Evolutionary conservation across 352 stramenopile genomes (phyloP).

Genomic region (Phytophthora melonis): DNA sequence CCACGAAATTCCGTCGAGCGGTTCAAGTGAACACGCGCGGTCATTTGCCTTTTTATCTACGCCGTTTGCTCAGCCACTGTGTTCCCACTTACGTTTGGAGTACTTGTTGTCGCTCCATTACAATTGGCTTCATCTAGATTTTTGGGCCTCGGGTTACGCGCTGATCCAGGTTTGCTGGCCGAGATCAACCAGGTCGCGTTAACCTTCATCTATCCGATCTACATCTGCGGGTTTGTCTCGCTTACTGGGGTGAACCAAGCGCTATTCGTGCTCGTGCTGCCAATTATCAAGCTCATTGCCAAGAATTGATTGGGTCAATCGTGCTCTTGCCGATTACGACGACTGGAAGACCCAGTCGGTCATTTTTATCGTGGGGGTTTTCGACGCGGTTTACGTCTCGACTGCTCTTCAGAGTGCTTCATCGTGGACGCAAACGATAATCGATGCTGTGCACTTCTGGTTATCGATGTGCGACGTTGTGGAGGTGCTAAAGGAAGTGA

Average conservation of each 20-base stretch:
- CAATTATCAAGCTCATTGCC: background rate
- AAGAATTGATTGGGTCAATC: background rate
- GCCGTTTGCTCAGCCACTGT: no score
- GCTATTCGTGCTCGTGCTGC: background rate
- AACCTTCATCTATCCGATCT: background rate
- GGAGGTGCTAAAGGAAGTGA: background rate
- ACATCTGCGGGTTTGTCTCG: background rate
- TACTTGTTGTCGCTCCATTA: no score
- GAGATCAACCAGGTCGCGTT: no score
- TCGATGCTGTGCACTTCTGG: background rate
- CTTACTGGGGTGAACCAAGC: background rate
- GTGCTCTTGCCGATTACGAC: no score
- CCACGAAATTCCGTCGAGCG: no score
- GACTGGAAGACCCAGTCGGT: background rate
- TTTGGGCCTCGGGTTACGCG: background rate
- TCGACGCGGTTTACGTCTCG: background rate
- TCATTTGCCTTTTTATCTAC: no score
- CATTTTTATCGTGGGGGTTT: background rate
- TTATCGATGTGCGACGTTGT: background rate
- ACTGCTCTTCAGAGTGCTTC: background rate
- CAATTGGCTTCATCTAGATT: background rate
- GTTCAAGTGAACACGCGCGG: no score
- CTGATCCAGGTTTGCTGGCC: no score
- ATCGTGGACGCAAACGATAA: background rate
- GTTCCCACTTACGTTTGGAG: no score